A percentile compares a stretch with the other conserved stretches of the same genome.
phyloP scores from a whole-genome alignment of 805 yeast species.

The Tetrapisispora taiwanensis region DNA sequence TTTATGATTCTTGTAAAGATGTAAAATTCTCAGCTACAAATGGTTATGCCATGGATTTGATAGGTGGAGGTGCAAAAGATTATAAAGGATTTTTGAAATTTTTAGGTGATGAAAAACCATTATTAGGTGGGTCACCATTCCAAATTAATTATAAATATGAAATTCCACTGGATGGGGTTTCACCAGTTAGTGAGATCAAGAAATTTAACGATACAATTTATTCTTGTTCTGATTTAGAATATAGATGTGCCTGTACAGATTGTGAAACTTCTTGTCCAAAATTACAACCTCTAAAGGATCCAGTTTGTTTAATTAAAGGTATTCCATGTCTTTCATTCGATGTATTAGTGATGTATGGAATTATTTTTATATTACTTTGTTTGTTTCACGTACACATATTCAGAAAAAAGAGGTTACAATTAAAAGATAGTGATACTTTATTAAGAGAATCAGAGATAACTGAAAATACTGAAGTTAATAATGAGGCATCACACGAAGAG shows the following conservation, averaged over 20 bases:
- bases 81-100: constrained; percentile 70
- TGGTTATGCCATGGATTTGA: constrained; percentile 91
- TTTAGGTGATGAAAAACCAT: constrained; percentile 87
- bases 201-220: constrained; percentile 16
- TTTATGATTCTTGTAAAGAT: constrained; percentile 78
- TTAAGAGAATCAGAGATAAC: background rate
- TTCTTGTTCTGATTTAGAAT: constrained; percentile 52
- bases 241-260: constrained; percentile 83
- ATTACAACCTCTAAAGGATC: constrained; percentile 38
- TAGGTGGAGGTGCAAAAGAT: constrained; percentile 92
- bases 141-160: constrained; percentile 71
- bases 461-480: background rate
- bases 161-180: constrained; percentile 9
- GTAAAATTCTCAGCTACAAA: constrained; percentile 91
- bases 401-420: constrained; percentile 13
- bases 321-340: constrained; percentile 68
- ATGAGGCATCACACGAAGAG: constrained; percentile 8
- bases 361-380: constrained; percentile 17
- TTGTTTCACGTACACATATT: constrained; percentile 16
- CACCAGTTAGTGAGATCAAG: constrained; percentile 6
- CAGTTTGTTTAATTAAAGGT: constrained; percentile 45
- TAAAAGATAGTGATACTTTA: constrained; percentile 11
- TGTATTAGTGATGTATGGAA: constrained; percentile 41
- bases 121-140: constrained; percentile 91
- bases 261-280: constrained; percentile 74